phyloP scores from a whole-genome alignment of 257 asterid species.

The Solanum gracilifrons region DNA sequence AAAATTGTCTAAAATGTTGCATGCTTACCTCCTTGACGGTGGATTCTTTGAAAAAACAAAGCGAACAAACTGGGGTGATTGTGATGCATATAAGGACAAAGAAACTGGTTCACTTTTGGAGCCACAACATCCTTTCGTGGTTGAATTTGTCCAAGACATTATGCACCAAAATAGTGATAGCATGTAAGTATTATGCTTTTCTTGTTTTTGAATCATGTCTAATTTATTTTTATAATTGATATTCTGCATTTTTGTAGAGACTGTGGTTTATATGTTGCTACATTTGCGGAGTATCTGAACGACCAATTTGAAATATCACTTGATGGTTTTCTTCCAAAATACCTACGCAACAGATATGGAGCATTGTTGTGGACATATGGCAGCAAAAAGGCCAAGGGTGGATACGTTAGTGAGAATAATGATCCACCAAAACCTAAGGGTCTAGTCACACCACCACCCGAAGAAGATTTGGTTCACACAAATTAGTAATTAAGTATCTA shows the following conservation, averaged over 20 bases:
- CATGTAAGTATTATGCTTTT: not conserved
- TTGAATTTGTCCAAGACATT: not conserved
- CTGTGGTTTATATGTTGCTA: not conserved
- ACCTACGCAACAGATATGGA: not conserved
- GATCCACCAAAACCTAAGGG: not conserved
- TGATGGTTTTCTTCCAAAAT: not conserved
- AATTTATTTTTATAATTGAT: too few relatives aligned
- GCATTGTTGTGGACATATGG: not conserved
- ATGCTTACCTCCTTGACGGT: too few relatives aligned
- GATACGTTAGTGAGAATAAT: not conserved
- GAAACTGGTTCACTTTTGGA: not conserved
- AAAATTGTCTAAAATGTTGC: not conserved
- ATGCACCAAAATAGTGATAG: not conserved
- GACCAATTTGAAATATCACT: not conserved
- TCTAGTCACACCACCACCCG: not conserved
- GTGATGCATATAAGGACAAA: not conserved
- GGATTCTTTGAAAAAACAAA: not conserved
- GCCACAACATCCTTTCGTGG: not conserved
- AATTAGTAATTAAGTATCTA: not conserved
- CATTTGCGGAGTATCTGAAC: not conserved
- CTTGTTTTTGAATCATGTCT: not conserved
- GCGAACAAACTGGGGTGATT: not conserved
- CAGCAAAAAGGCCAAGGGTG: not conserved
- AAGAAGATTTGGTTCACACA: not conserved
- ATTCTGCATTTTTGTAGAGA: not conserved